Evolutionary conservation across 805 yeast genomes (phyloP).

Genomic region (Metschnikowia reukaufii): DNA sequence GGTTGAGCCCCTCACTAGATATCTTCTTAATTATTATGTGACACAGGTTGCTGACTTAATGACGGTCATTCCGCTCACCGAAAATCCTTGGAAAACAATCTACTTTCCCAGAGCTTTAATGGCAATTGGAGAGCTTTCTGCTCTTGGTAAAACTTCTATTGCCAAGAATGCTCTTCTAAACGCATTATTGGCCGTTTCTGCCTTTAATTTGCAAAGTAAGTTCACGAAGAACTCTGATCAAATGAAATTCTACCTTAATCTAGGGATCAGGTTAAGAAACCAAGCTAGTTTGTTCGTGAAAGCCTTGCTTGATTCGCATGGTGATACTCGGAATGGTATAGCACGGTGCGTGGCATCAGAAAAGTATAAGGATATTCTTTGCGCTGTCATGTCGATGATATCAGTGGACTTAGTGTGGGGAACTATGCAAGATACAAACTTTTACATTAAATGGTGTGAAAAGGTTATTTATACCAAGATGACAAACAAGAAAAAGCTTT

Average conservation of each 20-base stretch:
- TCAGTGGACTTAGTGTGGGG: conserved; percentile 91
- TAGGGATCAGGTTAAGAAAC: conserved; percentile 71
- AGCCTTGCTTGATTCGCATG: conserved; percentile 45
- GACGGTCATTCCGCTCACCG: conserved; percentile 69
- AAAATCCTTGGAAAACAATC: conserved; percentile 87
- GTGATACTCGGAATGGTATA: conserved; percentile 39
- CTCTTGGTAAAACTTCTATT: conserved; percentile 69
- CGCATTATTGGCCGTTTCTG: conserved; percentile 77
- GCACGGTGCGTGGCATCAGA: conserved; percentile 51
- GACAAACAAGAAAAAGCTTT: conserved; percentile 59
- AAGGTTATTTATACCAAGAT: conserved; percentile 69
- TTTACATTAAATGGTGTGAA: conserved; percentile 75
- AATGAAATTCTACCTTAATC: conserved; percentile 66
- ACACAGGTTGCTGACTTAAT: conserved; percentile 76
- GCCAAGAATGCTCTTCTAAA: conserved; percentile 77
- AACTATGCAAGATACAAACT: conserved; percentile 79
- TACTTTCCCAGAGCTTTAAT: conserved; percentile 79
- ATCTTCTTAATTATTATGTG: conserved; percentile 67
- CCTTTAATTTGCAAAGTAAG: conserved; percentile 75
- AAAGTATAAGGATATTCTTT: conserved; percentile 79
- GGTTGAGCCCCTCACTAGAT: conserved; percentile 69
- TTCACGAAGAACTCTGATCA: conserved; percentile 63
- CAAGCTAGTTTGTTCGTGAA: conserved; percentile 73
- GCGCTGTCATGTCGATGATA: conserved; percentile 83
- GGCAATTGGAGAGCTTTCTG: conserved; percentile 79